Evolutionary conservation across 306 rosid genomes (phyloP).

Genomic region (Pyrus bretschneideri): DNA sequence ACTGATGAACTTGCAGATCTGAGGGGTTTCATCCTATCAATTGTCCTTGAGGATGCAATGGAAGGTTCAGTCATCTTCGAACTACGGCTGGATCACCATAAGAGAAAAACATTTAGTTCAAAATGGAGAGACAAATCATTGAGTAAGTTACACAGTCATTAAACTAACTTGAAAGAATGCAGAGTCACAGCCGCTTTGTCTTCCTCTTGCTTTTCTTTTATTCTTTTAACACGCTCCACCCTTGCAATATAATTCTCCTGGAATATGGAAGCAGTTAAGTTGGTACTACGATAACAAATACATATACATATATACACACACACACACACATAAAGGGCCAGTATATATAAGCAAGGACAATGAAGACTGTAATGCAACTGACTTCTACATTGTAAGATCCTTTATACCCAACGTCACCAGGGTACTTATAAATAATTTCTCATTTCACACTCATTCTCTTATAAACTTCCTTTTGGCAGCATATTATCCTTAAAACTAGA

Average conservation of each 20-base stretch:
- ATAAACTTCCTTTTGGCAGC: neutral
- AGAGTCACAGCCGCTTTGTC: conserved; percentile 60
- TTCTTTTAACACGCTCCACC: conserved; percentile 48
- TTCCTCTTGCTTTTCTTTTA: conserved; percentile 72
- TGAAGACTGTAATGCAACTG: neutral
- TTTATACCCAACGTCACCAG: neutral
- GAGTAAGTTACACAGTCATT: neutral
- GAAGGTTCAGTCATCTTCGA: conserved; percentile 32
- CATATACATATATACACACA: too few species aligned
- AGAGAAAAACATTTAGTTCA: conserved; percentile 9
- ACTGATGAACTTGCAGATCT: conserved; percentile 47
- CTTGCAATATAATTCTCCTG: conserved; percentile 47
- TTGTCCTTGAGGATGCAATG: conserved; percentile 34
- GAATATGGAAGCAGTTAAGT: conserved; percentile 16
- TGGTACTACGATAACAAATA: neutral
- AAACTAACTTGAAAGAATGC: conserved; percentile 72
- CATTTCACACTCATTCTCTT: neutral
- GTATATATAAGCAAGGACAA: neutral
- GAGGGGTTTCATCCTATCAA: conserved; percentile 64
- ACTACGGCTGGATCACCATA: conserved; percentile 29
- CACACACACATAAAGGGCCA: too few species aligned
- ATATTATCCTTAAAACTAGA: neutral
- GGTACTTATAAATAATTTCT: neutral
- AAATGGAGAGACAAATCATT: neutral
- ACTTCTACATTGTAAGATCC: neutral